These are phyloP conservation scores for Fusarium setosum DNA, from an alignment of 2,329 filamentous ascomycete genomes.

Conservation along the genomic window DNA sequence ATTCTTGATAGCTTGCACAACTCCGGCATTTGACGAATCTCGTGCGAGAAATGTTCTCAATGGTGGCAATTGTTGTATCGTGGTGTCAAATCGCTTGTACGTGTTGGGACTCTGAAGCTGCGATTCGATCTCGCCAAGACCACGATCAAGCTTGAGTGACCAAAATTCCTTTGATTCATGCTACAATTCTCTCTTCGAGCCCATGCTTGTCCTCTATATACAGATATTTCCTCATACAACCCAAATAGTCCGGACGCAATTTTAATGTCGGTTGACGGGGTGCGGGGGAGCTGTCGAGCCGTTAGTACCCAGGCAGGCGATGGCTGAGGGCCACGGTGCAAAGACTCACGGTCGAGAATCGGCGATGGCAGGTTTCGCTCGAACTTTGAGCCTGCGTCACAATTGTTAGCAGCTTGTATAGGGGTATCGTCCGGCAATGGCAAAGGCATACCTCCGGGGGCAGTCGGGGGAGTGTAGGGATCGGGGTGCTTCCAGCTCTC, in stretches of 20 bases:
- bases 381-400: slow-evolving; percentile 84
- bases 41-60: no score
- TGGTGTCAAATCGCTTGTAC: neutral
- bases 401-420: slow-evolving; percentile 18
- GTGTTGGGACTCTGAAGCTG: neutral
- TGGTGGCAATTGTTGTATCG: no score
- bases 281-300: slow-evolving; percentile 43
- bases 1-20: no score
- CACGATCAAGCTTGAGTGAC: neutral
- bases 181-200: slow-evolving; percentile 13
- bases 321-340: neutral
- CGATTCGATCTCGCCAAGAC: neutral
- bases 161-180: slow-evolving; percentile 28
- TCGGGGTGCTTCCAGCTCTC: slow-evolving; percentile 98
- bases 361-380: slow-evolving; percentile 90
- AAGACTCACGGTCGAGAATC: slow-evolving; percentile 80
- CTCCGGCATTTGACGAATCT: no score
- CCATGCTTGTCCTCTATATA: slow-evolving; percentile 34
- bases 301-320: slow-evolving; percentile 16
- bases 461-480: slow-evolving; percentile 88
- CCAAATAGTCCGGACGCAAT: slow-evolving; percentile 9
- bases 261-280: slow-evolving; percentile 41
- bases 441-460: slow-evolving; percentile 81
- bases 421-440: neutral
- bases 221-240: slow-evolving; percentile 22